phyloP scores from a whole-genome alignment of 495 filamentous ascomycete genomes.

The Xylaria sp. region DNA sequence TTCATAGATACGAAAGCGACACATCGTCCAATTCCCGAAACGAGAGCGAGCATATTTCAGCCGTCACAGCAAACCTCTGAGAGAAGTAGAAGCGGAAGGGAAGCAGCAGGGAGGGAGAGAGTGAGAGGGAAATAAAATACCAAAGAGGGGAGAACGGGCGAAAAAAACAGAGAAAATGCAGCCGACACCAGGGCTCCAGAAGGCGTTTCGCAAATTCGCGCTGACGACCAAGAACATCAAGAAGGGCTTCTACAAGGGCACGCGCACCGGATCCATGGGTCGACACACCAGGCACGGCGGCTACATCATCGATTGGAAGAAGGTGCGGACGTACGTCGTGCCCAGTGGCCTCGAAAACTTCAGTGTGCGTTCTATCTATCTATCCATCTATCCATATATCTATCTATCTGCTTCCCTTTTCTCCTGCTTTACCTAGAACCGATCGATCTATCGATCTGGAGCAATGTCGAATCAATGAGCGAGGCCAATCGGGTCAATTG shows the following conservation, averaged over 20 bases:
- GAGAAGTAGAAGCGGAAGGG: not conserved
- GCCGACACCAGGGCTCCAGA: conserved; percentile 73
- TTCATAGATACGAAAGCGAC: not conserved
- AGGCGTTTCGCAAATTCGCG: conserved; percentile 67
- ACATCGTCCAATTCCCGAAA: not conserved
- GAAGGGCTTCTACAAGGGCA: conserved; percentile 98
- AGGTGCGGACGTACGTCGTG: conserved; percentile 89
- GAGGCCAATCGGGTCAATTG: too few species aligned
- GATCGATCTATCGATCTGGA: too few species aligned
- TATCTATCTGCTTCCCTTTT: conserved; percentile 2
- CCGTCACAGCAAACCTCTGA: not conserved
- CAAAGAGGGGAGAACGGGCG: too few species aligned
- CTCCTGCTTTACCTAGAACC: not conserved
- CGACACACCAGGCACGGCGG: conserved; percentile 83
- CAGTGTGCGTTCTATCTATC: conserved; percentile 62
- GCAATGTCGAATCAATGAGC: not conserved
- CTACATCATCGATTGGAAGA: conserved; percentile 81
- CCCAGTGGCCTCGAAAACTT: conserved; percentile 71
- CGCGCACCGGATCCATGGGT: conserved; percentile 84
- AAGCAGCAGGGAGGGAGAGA: conserved; percentile 19
- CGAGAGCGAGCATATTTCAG: not conserved
- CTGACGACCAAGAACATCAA: conserved; percentile 92
- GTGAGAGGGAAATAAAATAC: not conserved
- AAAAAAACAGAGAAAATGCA: conserved; percentile 52
- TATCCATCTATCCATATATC: too few species aligned